Evolutionary conservation across 495 filamentous ascomycete species (phyloP).

Genomic region (Pseudevernia furfuracea): DNA sequence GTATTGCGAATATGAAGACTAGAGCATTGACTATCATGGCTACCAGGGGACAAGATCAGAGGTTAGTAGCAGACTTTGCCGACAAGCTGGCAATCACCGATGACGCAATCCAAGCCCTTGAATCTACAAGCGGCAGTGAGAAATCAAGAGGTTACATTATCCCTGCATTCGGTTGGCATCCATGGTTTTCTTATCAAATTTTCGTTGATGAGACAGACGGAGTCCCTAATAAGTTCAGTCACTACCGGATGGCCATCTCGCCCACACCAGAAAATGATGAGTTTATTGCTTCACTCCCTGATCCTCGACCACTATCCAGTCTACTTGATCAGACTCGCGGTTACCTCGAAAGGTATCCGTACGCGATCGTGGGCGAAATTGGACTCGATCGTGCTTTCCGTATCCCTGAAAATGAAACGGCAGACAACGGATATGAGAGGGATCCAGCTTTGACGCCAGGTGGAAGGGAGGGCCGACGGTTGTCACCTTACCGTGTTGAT

Average conservation of each 20-base stretch:
- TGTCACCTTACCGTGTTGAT: conserved; percentile 68
- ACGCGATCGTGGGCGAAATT: conserved; percentile 78
- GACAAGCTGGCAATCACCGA: conserved; percentile 36
- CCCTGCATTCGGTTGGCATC: conserved; percentile 96
- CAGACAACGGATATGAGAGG: conserved; percentile 43
- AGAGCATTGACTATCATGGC: conserved; percentile 78
- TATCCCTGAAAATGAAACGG: conserved; percentile 58
- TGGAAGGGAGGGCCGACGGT: conserved; percentile 65
- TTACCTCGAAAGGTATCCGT: conserved; percentile 55
- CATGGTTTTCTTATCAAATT: conserved; percentile 93
- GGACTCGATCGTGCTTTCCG: conserved; percentile 82
- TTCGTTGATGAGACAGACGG: conserved; percentile 48
- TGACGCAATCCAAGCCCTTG: conserved; percentile 14
- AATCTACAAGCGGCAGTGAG: conserved; percentile 21
- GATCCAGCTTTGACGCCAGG: conserved; percentile 63
- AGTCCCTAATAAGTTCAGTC: conserved; percentile 46
- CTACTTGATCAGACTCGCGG: conserved; percentile 57
- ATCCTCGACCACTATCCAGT: conserved; percentile 59
- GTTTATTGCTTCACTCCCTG: conserved; percentile 62
- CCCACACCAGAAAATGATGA: conserved; percentile 43
- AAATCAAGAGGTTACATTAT: conserved; percentile 42
- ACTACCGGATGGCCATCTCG: conserved; percentile 66
- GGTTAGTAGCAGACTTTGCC: conserved; percentile 67
- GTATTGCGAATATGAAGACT: conserved; percentile 70
- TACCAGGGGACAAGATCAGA: conserved; percentile 79